Base-by-base conservation (phyloP, 306 rosid species). In the Notholithocarpus densiflorus region DNA sequence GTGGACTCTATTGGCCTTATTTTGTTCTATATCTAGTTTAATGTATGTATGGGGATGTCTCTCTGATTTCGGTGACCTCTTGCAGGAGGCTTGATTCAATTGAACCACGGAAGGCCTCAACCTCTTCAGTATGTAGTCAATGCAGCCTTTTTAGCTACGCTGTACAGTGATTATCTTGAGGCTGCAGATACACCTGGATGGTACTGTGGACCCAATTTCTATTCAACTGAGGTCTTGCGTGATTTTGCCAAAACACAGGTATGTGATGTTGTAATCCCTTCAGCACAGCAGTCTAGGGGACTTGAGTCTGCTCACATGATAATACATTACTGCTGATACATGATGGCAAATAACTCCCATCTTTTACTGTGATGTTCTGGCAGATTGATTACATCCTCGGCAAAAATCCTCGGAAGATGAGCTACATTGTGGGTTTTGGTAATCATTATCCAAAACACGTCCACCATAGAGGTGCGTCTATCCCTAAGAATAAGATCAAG, bases 151-250 rank as follows among this genome's bases (percentile, higher is more conserved):
- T 83, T 94, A 80, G 98, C 98, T 72, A 80, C 98, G 68, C 80
- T 94, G 77, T 94, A 84, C 79, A 92, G 97, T 82, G 98, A 94
- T 82, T 94, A 94, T 83, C 96, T 94, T 62, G 98, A 94, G 20
- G 98, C 98, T 55, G 97, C 98, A 31, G 97, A 94, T 85, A 94
- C 97, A 18, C 98, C 98, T 75, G 98, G 98, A 53, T 94, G 98
- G 98, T 90, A 94, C 78, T 94, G 98, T 86, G 98, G 98, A 82
- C 97, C 98, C 76, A 89, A 91, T 82, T 94, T 94, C 89, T 94
- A 83, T 82, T 90, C 97, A 76, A 92, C 92, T 3, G 92, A 89
- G 12, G 88, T 88, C 29, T 88, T 94, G 82, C 98, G 98, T 11
- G 86, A 92, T 20, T 94, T 94, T 78, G 97, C 98, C 17, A 87